Base-by-base conservation (phyloP, 164 flowering plant genomes). In the Santalum album region DNA sequence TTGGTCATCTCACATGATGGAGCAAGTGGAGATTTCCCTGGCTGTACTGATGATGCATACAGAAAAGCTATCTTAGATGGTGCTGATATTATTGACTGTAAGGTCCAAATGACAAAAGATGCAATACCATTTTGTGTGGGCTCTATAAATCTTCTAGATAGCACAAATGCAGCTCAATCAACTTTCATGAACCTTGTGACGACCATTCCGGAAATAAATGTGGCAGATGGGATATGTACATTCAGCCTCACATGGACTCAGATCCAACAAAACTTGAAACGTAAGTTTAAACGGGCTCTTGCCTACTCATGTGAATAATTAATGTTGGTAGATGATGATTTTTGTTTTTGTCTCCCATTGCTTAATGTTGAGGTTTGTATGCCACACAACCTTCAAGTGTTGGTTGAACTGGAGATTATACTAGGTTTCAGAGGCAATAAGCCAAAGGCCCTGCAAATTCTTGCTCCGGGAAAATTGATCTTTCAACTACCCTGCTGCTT, bases 1-100 rank as follows among this genome's bases (percentile, higher is more conserved):
- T 56, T 69, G 71, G 72, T 94, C 43, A 82, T 90, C 63, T 75
- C 96, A 47, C 58, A 72, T 51, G 73, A 80, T 62, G 97, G 99
- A 56, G 90, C 97, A 63, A 90, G 97, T 71, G 97, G 97, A 57
- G 69, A 78, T 44, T 87, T 65, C 67, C 88, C 99, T 63, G 81
- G 83, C 50, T 80, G 84, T 52, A 87, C 99, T 42, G 82, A 94
- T 66, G 49, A 70, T 57, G 92, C 99, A 56, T 94, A 94, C 65
- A 45, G 17, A 7, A 68, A 77, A 47, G 99, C 99, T 50, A 78
- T 86, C 59, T 54, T 68, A 55, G 97, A 90, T 73, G 99, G 97
- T 49, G 90, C 63, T 5, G 87, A 94, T 69, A 55, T 78, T 27
- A 70, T 94, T 62, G 99, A 90, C 64, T 94, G 99, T 61, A 64